Base-by-base conservation (phyloP, 148 eudicot species). In the Vaccinium vitisidaea region DNA sequence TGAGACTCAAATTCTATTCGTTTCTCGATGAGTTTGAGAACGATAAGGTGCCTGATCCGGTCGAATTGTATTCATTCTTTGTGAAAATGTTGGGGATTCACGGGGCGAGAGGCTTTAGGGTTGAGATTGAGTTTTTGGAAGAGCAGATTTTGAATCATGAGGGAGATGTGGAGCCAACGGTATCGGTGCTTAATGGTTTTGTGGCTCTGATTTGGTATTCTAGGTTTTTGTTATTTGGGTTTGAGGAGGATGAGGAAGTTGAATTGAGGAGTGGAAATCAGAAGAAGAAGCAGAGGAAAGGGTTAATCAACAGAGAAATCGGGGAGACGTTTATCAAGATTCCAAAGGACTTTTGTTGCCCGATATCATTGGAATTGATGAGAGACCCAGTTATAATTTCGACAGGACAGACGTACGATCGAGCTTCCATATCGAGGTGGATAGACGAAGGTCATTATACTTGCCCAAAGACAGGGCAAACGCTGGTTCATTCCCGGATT, bases 391-490 rank as follows among this genome's bases (percentile, higher is more conserved):
- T 96, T 84, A 90, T 92, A 71, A 87, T 94, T 43, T 93, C 94
- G 0, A 96, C 99, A 0, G 99, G 99, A 21, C 99, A 96, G 87
- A 93, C 98, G 8, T 96, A 93, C 79, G 99, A 96, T 79, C 89
- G 94, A 46, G 77, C 86, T n/a, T 92, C 95, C 0, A 96, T 96
- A 46, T 49, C 92, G 1, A 91, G 98, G 76, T 96, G 99, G 99
- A 83, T 96, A 49, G 98, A 93, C 53, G 99, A 94, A 86, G 99
- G 98, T 55, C 93, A 96, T 86, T 87, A 81, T 77, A 94, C 92
- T 80, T 96, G 99, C 88, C 99, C 99, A 0, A 96, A 96, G 78
- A 93, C 99, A 1, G 99, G 99, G 83, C 99, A 96, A 63, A 84
- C 82, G 88, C 95, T 96, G 56, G 82, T 86, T 70, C 94, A 91